Conservation (phyloP, 1,284 basidiomycete species). For the Microbotryum silenes-acaulis region DNA sequence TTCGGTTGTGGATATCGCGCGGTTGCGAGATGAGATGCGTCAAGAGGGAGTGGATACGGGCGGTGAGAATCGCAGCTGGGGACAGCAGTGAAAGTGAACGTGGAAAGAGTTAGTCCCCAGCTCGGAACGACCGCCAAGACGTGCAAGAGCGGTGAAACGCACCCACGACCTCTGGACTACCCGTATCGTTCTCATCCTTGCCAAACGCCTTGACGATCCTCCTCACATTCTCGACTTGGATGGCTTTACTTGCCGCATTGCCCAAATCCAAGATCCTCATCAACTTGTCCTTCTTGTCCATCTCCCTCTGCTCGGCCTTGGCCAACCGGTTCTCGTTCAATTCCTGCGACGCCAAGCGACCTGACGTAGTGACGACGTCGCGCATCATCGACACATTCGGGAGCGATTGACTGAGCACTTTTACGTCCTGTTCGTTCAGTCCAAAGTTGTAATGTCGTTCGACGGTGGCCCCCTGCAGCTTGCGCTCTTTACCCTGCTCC, state of each 20-base stretch:
- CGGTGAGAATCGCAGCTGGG: constrained; percentile 75
- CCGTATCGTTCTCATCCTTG: constrained; percentile 66
- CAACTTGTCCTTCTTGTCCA: constrained; percentile 56
- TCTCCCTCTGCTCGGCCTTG: constrained; percentile 44
- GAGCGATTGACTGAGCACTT: constrained; percentile 11
- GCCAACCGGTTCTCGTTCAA: constrained; percentile 27
- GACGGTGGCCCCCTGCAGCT: too few relatives aligned
- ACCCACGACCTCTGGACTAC: constrained; percentile 83
- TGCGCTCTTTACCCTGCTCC: too few relatives aligned
- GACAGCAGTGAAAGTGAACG: not conserved
- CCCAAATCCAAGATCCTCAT: constrained; percentile 69
- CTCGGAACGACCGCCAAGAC: not conserved
- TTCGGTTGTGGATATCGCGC: constrained; percentile 70
- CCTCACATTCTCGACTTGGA: constrained; percentile 75
- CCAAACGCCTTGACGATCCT: constrained; percentile 73
- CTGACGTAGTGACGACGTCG: too few relatives aligned
- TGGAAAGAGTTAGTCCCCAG: too few relatives aligned
- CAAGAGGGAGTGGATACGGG: constrained; percentile 74
- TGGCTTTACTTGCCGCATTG: constrained; percentile 75
- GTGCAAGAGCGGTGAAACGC: constrained; percentile 33
- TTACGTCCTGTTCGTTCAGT: constrained; percentile 46
- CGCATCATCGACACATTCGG: constrained; percentile 1
- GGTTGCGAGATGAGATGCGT: constrained; percentile 60
- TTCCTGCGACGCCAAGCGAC: not conserved
- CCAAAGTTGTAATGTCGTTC: constrained; percentile 52